Percentiles rank a stretch among this genome's conserved stretches.
phyloP scores from a whole-genome alignment of 2,329 filamentous ascomycete genomes.

The Shiraia sp. region DNA sequence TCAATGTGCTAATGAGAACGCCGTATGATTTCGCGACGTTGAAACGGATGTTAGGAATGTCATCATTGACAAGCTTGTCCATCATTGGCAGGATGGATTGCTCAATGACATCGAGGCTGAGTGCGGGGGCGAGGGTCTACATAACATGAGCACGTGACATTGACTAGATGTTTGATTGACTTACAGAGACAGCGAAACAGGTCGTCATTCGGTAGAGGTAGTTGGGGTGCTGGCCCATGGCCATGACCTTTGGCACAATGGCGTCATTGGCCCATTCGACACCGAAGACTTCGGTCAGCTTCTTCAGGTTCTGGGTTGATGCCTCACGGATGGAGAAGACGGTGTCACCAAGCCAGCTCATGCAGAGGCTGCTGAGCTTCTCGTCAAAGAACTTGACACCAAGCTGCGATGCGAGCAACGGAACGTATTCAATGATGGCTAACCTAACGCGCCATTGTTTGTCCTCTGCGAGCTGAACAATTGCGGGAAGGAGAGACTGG shows the following conservation, averaged over 20 bases:
- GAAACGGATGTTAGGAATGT: constrained; percentile 98
- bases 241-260: constrained; percentile 98
- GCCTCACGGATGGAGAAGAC: constrained; percentile 99
- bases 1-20: constrained; percentile 86
- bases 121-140: constrained; percentile 89
- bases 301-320: constrained; percentile 95
- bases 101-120: constrained; percentile 90
- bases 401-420: constrained; percentile 89
- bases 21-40: constrained; percentile 98
- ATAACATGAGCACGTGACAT: constrained; percentile 10
- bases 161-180: constrained; percentile 41
- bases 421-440: constrained; percentile 99
- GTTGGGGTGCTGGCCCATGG: constrained; percentile 97
- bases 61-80: constrained; percentile 88
- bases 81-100: constrained; percentile 94
- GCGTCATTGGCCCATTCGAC: constrained; percentile 96
- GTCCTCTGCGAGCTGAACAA: constrained; percentile 95
- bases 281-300: constrained; percentile 97
- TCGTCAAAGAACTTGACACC: constrained; percentile 98
- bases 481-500: constrained; percentile 93
- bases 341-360: constrained; percentile 97
- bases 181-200: constrained; percentile 97
- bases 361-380: constrained; percentile 91
- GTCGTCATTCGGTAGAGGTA: constrained; percentile 99
- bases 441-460: constrained; percentile 99